Base-by-base conservation (phyloP, 176 grass and related monocot species). In the Pharus latifolius region DNA sequence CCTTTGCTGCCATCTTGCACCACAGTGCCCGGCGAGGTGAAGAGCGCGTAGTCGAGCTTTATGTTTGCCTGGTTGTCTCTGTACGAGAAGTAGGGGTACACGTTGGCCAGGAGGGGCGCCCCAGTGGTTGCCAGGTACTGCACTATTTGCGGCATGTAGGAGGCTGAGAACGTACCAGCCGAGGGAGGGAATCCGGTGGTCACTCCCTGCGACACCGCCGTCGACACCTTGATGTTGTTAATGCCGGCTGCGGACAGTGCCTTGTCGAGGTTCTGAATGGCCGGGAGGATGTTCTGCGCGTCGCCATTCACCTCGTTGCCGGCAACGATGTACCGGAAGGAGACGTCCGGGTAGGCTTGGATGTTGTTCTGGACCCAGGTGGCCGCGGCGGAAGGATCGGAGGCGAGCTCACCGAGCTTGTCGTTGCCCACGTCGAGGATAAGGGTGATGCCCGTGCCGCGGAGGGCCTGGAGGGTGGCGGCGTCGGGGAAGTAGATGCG, bases 41-140 rank as follows among this genome's bases (percentile, higher is more conserved):
- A 89, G 6, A 86, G 63, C 0, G 88, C 83, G 30, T 80, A 92
- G 30, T 49, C 1, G 2, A 87, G 41, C 4, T 45, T 6, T 51
- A 92, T 79, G 18, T 46, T 1, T 0, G 1, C 10, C 0, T 10
- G 24, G 43, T 67, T 41, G 4, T 22, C 22, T 0, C 7, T 62
- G 67, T 89, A 89, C 11, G 73, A 72, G 77, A 96, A 85, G 78
- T 96, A 96, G 0, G 92, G 83, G 69, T 92, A 96, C 18, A 92
- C 70, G 75, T 96, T 96, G 16, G 73, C 72, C 18, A 96, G 77
- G 3, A 96, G 73, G 8, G 92, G 92, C 6, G 88, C 76, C 24
- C 80, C 73, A 0, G 57, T 92, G 31, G 6, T 29, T 9, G 25
- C 77, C 1, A 96, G 45, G 73, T 63, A 91, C 17, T 74, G 32